Evolutionary conservation across 2,329 filamentous ascomycete genomes (phyloP).

Genomic region (Apiospora pterosperma): DNA sequence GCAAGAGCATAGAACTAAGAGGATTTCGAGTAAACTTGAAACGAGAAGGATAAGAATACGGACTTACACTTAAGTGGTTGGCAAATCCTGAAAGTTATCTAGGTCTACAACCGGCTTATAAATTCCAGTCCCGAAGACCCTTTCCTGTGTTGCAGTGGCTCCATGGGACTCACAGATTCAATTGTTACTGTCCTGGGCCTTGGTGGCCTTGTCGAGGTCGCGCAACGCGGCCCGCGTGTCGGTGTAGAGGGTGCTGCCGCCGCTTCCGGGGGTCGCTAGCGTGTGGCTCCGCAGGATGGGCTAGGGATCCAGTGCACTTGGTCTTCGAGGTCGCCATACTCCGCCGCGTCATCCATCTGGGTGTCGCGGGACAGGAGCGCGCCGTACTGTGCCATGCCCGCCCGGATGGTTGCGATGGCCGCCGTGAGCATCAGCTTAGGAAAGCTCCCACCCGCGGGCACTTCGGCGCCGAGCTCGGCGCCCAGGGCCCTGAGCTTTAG

Average conservation of each 20-base stretch:
- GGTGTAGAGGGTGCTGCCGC: slow-evolving; percentile 51
- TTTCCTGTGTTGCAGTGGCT: too few species aligned
- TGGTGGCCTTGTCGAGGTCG: slow-evolving; percentile 35
- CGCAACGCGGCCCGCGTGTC: slow-evolving; percentile 50
- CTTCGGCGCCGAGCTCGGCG: not conserved
- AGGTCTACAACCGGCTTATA: too few species aligned
- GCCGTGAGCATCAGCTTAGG: not conserved
- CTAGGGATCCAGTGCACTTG: slow-evolving; percentile 23
- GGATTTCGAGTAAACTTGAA: too few species aligned
- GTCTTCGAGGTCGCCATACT: slow-evolving; percentile 5
- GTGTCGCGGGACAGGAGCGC: not conserved
- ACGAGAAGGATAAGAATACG: too few species aligned
- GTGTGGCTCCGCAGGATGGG: slow-evolving; percentile 47
- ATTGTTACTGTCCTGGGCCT: slow-evolving; percentile 25
- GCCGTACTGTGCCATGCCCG: slow-evolving; percentile 4
- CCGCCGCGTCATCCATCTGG: not conserved
- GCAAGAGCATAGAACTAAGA: too few species aligned
- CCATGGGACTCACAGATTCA: too few species aligned
- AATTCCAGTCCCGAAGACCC: too few species aligned
- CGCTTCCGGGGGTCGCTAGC: slow-evolving; percentile 43
- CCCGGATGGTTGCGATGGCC: not conserved
- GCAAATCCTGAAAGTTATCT: too few species aligned
- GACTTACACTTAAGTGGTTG: too few species aligned
- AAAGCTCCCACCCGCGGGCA: not conserved
- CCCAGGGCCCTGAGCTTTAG: not conserved